phyloP scores from a whole-genome alignment of 192 early-diverging fungal genomes.

The Rhizoclosmatium sp. region DNA sequence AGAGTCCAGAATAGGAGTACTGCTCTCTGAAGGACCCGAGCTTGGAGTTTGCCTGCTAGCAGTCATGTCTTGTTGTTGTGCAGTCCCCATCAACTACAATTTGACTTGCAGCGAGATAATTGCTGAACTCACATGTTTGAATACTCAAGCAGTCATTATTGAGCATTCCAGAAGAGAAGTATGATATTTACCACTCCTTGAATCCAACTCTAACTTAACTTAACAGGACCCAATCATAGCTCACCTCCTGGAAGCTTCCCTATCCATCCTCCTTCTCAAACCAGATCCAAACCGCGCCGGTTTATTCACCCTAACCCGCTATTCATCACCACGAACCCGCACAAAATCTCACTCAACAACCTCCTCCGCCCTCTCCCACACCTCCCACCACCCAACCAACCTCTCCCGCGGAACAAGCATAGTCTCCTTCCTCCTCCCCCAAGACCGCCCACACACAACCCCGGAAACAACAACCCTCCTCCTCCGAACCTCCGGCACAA shows the following conservation, averaged over 20 bases:
- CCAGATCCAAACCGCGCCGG: background rate
- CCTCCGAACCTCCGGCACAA: slow-evolving; percentile 78
- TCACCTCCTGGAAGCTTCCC: background rate
- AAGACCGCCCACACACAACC: too few relatives aligned
- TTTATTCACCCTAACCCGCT: too few relatives aligned
- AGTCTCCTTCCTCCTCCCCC: too few relatives aligned
- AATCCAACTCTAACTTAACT: background rate
- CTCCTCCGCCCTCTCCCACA: too few relatives aligned
- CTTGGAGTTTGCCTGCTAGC: slow-evolving; percentile 36
- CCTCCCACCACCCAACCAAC: too few relatives aligned
- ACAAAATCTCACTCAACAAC: too few relatives aligned
- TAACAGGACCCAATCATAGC: background rate
- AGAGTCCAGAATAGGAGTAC: background rate
- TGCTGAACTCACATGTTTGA: slow-evolving; percentile 35
- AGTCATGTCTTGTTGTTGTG: slow-evolving; percentile 41
- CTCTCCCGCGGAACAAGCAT: too few relatives aligned
- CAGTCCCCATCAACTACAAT: slow-evolving; percentile 42
- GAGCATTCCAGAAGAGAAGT: background rate
- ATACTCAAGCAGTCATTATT: slow-evolving; percentile 41
- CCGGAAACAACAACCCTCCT: too few relatives aligned
- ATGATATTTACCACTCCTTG: background rate
- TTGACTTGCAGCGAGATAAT: slow-evolving; percentile 42
- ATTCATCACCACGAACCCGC: too few relatives aligned
- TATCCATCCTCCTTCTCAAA: background rate
- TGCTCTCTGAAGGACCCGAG: slow-evolving; percentile 8